Base-by-base conservation (phyloP, 2,329 filamentous ascomycete species). In the Colletotrichum nymphaeae region DNA sequence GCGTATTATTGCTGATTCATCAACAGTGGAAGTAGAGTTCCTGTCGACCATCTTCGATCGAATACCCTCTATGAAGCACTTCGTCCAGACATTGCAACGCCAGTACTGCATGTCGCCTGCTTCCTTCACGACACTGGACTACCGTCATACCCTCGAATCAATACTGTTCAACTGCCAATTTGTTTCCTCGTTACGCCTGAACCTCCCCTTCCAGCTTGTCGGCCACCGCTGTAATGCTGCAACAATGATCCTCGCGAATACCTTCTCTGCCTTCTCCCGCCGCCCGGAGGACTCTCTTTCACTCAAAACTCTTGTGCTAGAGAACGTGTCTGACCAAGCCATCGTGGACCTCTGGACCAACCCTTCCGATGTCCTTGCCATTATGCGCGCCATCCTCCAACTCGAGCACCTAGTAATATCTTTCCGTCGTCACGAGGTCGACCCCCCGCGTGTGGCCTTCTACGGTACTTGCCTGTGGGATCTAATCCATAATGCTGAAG, bases 231-330 rank as follows among this genome's bases (percentile, higher is more conserved):
- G 83, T 72, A 83, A 83, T 69, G 84, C 86, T 56, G 83, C 86
- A 22, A 89, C 87, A 11, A 83, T 87, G 75, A 84, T 89, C n/a
- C 79, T 89, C 19, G 87, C 86, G 64, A 89, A 88, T 69, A 87
- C 85, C 4, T 80, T 89, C 70, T 86, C 87, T 73, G 86, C 85
- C 4, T 80, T 89, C 63, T 84, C 84, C 3, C 78, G 80, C 35
- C 83, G 88, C 7, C 84, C 87, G 68, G 86, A 87, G 67, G 83
- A 84, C 64, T 84, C 84, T 9, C 79, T 80, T 37, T 69, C 78
- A 3, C 80, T 89, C 4, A 83, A 84, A 75, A 84, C 84, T 0
- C 78, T 89, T 52, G 86, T 88, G 1, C 74, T 89, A 3, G 87
- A 89, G 72, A 87, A 88, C 63, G 79, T 89, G 63, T 85, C 84